Evolutionary conservation across 202 grass and related monocot genomes (phyloP).

Genomic region (Cymbopogon flexuosus): DNA sequence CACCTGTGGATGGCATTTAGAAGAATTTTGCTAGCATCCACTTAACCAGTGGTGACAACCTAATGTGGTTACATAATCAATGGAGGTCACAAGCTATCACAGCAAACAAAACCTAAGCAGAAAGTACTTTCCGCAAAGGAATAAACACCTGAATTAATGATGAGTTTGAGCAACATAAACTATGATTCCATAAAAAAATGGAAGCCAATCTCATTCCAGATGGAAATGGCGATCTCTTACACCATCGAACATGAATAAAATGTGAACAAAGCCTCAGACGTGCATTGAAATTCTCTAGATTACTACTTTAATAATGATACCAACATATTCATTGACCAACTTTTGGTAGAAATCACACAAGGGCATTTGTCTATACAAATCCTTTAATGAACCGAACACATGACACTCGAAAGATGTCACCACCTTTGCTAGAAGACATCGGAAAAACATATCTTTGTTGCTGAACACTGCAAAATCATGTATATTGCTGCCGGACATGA

Average conservation of each 20-base stretch:
- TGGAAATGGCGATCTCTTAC: background rate
- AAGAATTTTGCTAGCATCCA: background rate
- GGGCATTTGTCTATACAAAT: background rate
- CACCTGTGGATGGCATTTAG: background rate
- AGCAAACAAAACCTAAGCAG: background rate
- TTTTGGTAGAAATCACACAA: background rate
- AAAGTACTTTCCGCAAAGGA: background rate
- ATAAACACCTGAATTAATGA: background rate
- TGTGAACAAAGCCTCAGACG: background rate
- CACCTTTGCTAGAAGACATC: background rate
- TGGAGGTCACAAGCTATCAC: background rate
- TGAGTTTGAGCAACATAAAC: background rate
- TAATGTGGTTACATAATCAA: background rate
- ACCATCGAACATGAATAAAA: background rate
- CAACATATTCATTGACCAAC: background rate
- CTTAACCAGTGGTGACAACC: background rate
- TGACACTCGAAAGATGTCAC: background rate
- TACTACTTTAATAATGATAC: background rate
- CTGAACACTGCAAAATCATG: background rate
- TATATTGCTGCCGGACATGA: background rate
- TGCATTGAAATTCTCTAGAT: background rate
- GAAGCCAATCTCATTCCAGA: background rate
- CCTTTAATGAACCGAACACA: background rate
- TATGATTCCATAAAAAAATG: background rate
- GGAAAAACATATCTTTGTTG: background rate